A percentile compares a stretch with the other conserved stretches of the same genome.
These are phyloP conservation scores for Botrytis porri DNA, from an alignment of 2,329 filamentous ascomycete species.

Conservation along the genomic window DNA sequence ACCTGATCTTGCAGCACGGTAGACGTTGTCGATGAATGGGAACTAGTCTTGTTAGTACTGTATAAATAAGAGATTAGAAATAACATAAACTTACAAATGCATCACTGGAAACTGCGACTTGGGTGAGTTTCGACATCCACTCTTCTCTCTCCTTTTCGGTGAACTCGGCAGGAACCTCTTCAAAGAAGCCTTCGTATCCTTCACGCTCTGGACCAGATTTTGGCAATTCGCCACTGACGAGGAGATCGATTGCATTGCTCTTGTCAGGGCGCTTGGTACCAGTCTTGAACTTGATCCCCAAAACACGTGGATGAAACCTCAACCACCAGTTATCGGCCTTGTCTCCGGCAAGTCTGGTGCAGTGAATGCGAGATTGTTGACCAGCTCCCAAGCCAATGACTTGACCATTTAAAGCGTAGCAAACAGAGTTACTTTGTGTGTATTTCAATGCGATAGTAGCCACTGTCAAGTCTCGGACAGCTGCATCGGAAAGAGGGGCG, in stretches of 20 bases:
- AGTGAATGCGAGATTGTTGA: conserved; percentile 97
- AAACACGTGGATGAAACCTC: conserved; percentile 88
- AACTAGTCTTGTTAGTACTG: conserved; percentile 55
- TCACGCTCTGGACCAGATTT: conserved; percentile 79
- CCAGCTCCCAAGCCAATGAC: conserved; percentile 91
- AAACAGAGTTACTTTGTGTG: conserved; percentile 98
- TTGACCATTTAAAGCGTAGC: conserved; percentile 92
- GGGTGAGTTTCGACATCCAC: conserved; percentile 78
- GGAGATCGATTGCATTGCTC: conserved; percentile 94
- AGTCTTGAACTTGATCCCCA: conserved; percentile 94
- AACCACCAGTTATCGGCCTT: conserved; percentile 99
- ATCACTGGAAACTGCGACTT: conserved; percentile 87
- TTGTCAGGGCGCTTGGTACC: conserved; percentile 95
- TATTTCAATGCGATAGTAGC: conserved; percentile 98
- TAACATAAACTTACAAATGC: conserved; percentile 71
- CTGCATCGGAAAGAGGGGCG: conserved; percentile 69
- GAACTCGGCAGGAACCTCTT: conserved; percentile 81
- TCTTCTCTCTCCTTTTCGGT: conserved; percentile 77
- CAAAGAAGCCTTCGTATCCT: conserved; percentile 85
- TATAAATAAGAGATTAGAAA: neutral
- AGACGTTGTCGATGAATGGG: conserved; percentile 98
- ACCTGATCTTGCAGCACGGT: conserved; percentile 82
- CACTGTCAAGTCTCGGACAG: conserved; percentile 85
- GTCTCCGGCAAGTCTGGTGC: conserved; percentile 93
- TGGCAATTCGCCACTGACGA: conserved; percentile 87